Evolutionary conservation across 768 basidiomycete genomes (phyloP), one percentile per base, ranked within the genome.

Genomic region (Podaxis pistillaris): DNA sequence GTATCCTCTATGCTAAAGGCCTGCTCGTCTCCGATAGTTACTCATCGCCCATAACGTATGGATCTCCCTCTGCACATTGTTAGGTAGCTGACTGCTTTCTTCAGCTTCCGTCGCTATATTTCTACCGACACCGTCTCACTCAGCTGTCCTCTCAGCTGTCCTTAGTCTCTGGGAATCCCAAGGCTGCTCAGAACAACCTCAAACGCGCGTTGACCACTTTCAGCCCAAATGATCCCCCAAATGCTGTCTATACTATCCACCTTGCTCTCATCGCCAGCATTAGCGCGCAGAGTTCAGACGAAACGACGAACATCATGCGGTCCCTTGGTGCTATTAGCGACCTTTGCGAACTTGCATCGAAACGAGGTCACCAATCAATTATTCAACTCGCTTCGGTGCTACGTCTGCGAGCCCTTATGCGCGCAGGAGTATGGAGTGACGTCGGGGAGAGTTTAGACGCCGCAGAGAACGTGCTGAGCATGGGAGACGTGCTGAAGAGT

Each of bases 61-160:
- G 60, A n/a, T 57, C 12, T n/a, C 50, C 19, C 26, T 62, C 12
- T 40, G 26, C 17, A 52, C 49, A 50, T 24, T 24, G n/a, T 26
- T 12, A 40, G 56, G 38, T 56, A 41, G 4, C 52, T 26, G 9
- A 12, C 9, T 46, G 50, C 59, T 58, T 46, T 57, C 17, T 65
- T 0, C 57, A 89, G 87, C 87, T 89, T 67, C 87, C 90, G 2
- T 81, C 88, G 9, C 77, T 93, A 9, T 79, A 85, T 57, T 73
- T 78, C 6, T 87, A 88, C 69, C 83, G 80, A 47, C 82, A 83
- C 3, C 82, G 84, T 61, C 74, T 93, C 24, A 81, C 82, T 0
- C 75, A 85, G 41, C 81, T 91, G 37, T 86, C 88, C 17, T 84
- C 87, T 3, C 85, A 82, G 40, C 78, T 92, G 54, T 76, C 85